Evolutionary conservation across 345 rosid genomes (phyloP).

Genomic region (Balakata baccata): DNA sequence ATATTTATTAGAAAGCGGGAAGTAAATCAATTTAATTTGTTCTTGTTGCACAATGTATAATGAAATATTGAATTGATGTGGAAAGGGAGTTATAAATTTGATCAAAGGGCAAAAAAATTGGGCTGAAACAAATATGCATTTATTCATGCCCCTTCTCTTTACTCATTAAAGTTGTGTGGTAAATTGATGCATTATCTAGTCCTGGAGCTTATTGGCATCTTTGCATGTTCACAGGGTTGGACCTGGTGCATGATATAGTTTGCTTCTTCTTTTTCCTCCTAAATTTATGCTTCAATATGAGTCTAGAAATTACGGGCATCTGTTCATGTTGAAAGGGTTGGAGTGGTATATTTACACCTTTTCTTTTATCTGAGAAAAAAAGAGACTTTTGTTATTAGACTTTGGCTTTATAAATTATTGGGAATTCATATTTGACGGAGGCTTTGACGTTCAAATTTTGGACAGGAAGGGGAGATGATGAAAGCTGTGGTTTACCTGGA

Average conservation of each 20-base stretch:
- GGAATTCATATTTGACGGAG: slow-evolving; percentile 10
- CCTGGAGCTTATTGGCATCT: background rate
- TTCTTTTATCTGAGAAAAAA: background rate
- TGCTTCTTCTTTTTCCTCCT: background rate
- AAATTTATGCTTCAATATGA: background rate
- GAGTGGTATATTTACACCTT: background rate
- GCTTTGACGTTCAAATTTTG: slow-evolving; percentile 14
- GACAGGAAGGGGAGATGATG: slow-evolving; percentile 77
- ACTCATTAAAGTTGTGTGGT: background rate
- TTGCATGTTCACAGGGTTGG: background rate
- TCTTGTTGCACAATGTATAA: background rate
- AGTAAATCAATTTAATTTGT: background rate
- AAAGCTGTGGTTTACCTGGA: slow-evolving; percentile 80
- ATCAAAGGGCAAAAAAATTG: background rate
- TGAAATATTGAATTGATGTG: background rate
- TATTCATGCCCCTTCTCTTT: background rate
- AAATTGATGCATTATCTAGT: background rate
- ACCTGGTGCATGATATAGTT: too few relatives aligned
- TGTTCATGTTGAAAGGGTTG: background rate
- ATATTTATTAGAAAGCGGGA: background rate
- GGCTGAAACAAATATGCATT: background rate
- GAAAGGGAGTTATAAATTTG: background rate
- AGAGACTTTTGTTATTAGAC: background rate
- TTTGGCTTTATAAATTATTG: background rate
- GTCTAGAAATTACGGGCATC: background rate